Evolutionary conservation across 352 stramenopile genomes (phyloP), one percentile per base, ranked within the genome.

Genomic region (Ochromonadaceae sp.): DNA sequence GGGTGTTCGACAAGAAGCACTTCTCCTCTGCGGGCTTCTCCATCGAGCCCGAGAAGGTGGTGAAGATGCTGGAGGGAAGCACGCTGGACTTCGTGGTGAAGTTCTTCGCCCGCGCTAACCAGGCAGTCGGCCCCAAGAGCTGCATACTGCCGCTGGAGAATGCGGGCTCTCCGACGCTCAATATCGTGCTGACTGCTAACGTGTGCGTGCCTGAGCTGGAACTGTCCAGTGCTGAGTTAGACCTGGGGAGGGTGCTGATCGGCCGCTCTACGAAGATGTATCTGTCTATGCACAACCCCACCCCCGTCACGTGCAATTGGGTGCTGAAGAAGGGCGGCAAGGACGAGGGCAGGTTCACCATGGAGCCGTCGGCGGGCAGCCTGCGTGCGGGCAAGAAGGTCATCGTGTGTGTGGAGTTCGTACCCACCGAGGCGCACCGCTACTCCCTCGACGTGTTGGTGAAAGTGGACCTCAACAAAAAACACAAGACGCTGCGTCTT

Each of bases 1-100:
- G 95, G 65, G 75, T 86, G 32, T 74, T 96, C 0, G 86, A 96
- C 71, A 93, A 93, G 69, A 90, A 91, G 41, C 52, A 88, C 20
- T 78, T 87, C n/a, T 75, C 77, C 32, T 78, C 81, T 0, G 74
- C 76, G 0, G 86, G 88, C 0, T 96, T 96, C 56, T 75, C 81
- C 22, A 82, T 96, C 55, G 89, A 96, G 52, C 89, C 89, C 0
- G 85, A 93, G 62, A 84, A 89, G 26, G 85, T 96, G 1, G 85
- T 91, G n/a, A 80, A 84, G 9, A 67, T 96, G 7, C 83, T 81
- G 0, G 86, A 96, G 69, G 87, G 85, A 49, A 78, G 88, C 28
- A 70, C 77, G 0, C 77, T 92, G 28, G 81, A 90, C 43, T 92
- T 96, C 53, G 79, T 78, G 0, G 85, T 93, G 3, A 92, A 83